phyloP scores from a whole-genome alignment of 1,284 basidiomycete species.

The Ceratobasidium sp. region DNA sequence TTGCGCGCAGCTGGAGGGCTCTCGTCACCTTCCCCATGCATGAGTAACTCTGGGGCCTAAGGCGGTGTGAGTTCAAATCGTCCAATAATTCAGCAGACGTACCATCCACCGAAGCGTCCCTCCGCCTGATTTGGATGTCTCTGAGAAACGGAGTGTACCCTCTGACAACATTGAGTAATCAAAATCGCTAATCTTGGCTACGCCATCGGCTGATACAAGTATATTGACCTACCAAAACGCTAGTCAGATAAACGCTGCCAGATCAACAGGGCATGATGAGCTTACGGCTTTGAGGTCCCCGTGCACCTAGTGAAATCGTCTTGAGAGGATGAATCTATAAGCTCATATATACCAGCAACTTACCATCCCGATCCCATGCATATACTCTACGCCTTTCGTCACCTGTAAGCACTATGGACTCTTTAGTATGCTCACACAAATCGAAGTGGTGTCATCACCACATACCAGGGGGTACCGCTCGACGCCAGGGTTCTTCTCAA shows the following conservation, averaged over 20 bases:
- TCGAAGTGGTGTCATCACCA: background rate
- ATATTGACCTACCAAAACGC: background rate
- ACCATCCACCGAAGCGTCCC: background rate
- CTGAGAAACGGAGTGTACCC: background rate
- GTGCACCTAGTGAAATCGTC: background rate
- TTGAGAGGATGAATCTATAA: background rate
- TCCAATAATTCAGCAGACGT: background rate
- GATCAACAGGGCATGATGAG: background rate
- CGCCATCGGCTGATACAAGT: background rate
- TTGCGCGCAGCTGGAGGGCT: conserved; percentile 34
- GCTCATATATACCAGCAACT: background rate
- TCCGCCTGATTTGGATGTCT: background rate
- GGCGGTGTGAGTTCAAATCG: too few relatives aligned
- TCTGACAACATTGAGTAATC: background rate
- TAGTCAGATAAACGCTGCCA: background rate
- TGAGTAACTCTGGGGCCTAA: background rate
- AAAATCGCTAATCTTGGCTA: background rate
- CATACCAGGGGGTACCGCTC: background rate
- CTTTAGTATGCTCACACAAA: background rate
- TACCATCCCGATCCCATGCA: background rate
- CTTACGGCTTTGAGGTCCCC: background rate
- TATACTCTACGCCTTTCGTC: background rate
- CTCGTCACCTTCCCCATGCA: background rate
- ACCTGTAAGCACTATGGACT: background rate
- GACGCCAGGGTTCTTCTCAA: background rate